Evolutionary conservation across 169 alveolate genomes (phyloP).

Genomic region (Plasmodium gallinaceum): DNA sequence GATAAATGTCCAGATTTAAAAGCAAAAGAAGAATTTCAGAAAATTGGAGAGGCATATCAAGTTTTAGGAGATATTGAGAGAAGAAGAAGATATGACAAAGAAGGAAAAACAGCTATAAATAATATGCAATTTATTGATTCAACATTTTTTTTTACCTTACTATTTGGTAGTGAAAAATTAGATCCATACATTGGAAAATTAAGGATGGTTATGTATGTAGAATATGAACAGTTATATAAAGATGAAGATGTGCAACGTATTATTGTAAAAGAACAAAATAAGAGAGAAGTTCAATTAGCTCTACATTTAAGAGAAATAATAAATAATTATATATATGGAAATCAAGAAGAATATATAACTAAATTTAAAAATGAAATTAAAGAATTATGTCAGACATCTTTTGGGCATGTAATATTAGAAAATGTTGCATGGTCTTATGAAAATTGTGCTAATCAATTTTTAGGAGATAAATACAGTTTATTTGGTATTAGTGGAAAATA

Average conservation of each 20-base stretch:
- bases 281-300: conserved; percentile 90
- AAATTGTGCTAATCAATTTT: conserved; percentile 90
- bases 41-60: conserved; percentile 94
- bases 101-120: conserved; percentile 93
- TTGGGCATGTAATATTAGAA: conserved; percentile 89
- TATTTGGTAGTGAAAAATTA: conserved; percentile 92
- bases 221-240: conserved; percentile 81
- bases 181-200: conserved; percentile 92
- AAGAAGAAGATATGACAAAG: conserved; percentile 92
- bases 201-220: conserved; percentile 89
- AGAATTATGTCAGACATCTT: conserved; percentile 88
- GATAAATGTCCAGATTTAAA: conserved; percentile 93
- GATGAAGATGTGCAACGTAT: conserved; percentile 70
- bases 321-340: conserved; percentile 85
- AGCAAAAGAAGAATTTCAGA: conserved; percentile 91
- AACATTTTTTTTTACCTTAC: conserved; percentile 89
- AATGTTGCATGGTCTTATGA: conserved; percentile 94
- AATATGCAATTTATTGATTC: conserved; percentile 93
- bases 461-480: conserved; percentile 89
- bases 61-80: conserved; percentile 95
- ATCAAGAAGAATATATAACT: conserved; percentile 84
- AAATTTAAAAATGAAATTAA: conserved; percentile 83
- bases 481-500: conserved; percentile 89
- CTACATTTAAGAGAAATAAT: conserved; percentile 85
- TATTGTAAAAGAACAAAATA: conserved; percentile 84